Base-by-base conservation (phyloP, 2,329 filamentous ascomycete genomes). In the Albophoma yamanashiensis region DNA sequence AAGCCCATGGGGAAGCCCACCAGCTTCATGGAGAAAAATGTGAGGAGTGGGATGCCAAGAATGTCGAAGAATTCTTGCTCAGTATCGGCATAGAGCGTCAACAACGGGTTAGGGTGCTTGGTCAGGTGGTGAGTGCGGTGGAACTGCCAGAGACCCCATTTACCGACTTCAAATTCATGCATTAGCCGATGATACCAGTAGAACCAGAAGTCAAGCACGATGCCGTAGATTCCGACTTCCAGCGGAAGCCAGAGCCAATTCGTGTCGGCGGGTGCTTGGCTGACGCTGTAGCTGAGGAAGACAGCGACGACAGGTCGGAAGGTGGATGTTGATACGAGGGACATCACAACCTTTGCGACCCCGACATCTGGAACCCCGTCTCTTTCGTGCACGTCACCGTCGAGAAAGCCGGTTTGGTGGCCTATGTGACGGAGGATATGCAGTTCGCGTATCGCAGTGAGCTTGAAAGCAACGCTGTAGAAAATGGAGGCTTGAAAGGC, bases 151-250 rank as follows among this genome's bases (percentile, higher is more conserved):
- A 78, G 68, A 1, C 61, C 64, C 27, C 36, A 38, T 38, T 12
- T 38, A 14, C 36, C 36, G 12, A 38, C 9, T 38, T 68, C 66
- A 15, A 74, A 56, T 57, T 77, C 75, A 61, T 78, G 76, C 72
- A 76, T 77, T 17, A 69, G 50, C 5, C 75, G 72, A 62, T 63
- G 61, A 43, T 63, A 63, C 70, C 73, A 70, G 64, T 77, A 77
- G 64, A 76, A 77, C 74, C 74, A 78, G 55, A 77, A 76, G 63
- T 78, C 76, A 6, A 78, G 69, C 6, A 78, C 66, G 57, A 78
- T 69, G 6, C 71, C 71, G 62, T 78, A 78, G 0, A 77, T 63
- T 0, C 73, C 73, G 6, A 75, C 66, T 47, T 77, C 73, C 6
- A 78, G 36, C 0, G 72, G 67, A 0, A 77, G 68, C 71, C 72